Conservation (phyloP, 2,329 filamentous ascomycete species). For the Coleophoma eucalyptorum region DNA sequence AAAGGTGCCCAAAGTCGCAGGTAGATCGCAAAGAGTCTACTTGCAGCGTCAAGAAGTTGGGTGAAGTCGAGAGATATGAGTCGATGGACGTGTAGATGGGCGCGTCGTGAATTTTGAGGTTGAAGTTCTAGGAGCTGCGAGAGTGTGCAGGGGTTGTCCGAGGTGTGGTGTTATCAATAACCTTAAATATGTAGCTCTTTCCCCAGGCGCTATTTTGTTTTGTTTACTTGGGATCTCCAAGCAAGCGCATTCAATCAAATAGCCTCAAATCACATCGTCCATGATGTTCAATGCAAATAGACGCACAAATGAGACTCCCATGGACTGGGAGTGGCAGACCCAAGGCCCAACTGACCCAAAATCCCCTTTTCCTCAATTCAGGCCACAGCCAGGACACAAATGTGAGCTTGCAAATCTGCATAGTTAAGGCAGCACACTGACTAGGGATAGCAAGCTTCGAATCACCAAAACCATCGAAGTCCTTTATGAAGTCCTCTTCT, state of each 20-base stretch:
- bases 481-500: slow-evolving; percentile 42
- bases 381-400: slow-evolving; percentile 22
- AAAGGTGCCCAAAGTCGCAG: not conserved
- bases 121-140: not conserved
- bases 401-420: slow-evolving; percentile 11
- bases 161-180: not conserved
- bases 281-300: slow-evolving; percentile 34
- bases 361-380: slow-evolving; percentile 56
- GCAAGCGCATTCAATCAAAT: not conserved
- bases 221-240: not conserved
- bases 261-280: not conserved
- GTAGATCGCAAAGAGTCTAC: not conserved
- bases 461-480: slow-evolving; percentile 35
- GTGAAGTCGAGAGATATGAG: not conserved
- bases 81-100: not conserved
- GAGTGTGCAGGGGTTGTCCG: not conserved
- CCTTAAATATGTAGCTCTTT: not conserved
- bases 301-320: slow-evolving; percentile 55
- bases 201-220: not conserved
- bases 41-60: not conserved
- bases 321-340: slow-evolving; percentile 65
- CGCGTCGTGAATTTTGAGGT: not conserved
- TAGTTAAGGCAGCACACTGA: slow-evolving; percentile 7
- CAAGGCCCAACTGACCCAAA: slow-evolving; percentile 54
- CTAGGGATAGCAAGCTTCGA: slow-evolving; percentile 19